Evolutionary conservation across 495 filamentous ascomycete species (phyloP).

Genomic region (Tuber aestivum): DNA sequence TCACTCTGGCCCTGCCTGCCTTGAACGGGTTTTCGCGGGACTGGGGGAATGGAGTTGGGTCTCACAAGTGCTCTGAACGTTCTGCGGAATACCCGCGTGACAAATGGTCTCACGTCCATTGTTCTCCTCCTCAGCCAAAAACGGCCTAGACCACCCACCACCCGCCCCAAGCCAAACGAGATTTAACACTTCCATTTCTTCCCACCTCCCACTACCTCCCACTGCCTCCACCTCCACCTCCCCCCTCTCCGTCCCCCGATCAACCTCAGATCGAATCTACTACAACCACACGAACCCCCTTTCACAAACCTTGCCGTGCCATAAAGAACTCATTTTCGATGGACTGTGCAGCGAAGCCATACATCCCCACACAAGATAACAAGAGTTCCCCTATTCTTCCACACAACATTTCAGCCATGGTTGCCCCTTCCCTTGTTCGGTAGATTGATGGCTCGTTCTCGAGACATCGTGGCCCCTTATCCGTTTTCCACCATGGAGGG

Average conservation of each 20-base stretch:
- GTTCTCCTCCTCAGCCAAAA: background rate
- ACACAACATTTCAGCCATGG: background rate
- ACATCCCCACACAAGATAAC: background rate
- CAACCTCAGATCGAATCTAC: background rate
- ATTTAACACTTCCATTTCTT: background rate
- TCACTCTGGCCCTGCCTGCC: background rate
- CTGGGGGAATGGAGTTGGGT: background rate
- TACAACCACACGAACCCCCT: background rate
- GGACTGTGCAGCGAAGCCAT: background rate
- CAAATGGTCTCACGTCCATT: background rate
- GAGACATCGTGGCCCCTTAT: background rate
- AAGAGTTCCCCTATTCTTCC: conserved; percentile 4
- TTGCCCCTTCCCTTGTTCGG: background rate
- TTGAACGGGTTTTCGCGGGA: background rate
- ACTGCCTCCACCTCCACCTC: background rate
- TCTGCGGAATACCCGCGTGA: background rate
- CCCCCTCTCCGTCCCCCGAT: background rate
- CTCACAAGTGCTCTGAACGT: background rate
- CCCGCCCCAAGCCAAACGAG: background rate
- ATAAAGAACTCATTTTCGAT: background rate
- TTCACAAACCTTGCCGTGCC: background rate
- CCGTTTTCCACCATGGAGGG: background rate
- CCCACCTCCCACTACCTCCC: background rate
- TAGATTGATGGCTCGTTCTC: background rate
- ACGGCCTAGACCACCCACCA: background rate